Evolutionary conservation across 441 rosid genomes (phyloP), one percentile per base, ranked within the genome.

Genomic region (Iberis amara): DNA sequence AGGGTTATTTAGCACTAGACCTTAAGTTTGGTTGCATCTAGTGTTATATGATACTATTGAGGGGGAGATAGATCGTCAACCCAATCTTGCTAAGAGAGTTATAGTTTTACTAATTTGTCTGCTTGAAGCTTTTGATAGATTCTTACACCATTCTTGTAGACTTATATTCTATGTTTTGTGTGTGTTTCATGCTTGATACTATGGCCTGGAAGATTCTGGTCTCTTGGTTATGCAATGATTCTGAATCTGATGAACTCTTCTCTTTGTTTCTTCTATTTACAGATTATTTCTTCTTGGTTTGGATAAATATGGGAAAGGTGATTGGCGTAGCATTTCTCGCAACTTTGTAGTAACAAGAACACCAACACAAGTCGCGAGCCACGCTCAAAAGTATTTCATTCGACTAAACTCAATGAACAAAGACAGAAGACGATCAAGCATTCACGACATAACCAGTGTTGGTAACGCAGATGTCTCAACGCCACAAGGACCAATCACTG

Each of bases 351-450:
- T 86, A 55, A 82, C 99, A 45, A 89, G 97, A 72, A 94, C 97
- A 7, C 97, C 96, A 3, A 89, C 97, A 2, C 99, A 92, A 71
- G 99, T 94, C 3, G 99, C 99, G 5, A 92, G 99, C 71, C 99
- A 89, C 12, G 97, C 99, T 6, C 99, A 92, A 55, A 92, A 92
- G 68, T 86, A 86, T 65, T 89, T 89, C 73, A 84, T 82, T 44
- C 85, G 99, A 47, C 67, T 81, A 69, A 89, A 86, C 75, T 86
- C 91, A 4, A 82, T 86, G 79, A 86, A 89, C 78, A 94, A 85
- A 76, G 97, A 89, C 52, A 79, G 96, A 74, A 80, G 99, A 65
- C 88, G 96, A 53, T 79, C 97, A 53, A 94, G 96, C 76, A 92
- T 92, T 65, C 99, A 92, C 11, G 99, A 89, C 62, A 92, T 92